Conservation (phyloP, 306 rosid species). For the Vigna nakashimae region DNA sequence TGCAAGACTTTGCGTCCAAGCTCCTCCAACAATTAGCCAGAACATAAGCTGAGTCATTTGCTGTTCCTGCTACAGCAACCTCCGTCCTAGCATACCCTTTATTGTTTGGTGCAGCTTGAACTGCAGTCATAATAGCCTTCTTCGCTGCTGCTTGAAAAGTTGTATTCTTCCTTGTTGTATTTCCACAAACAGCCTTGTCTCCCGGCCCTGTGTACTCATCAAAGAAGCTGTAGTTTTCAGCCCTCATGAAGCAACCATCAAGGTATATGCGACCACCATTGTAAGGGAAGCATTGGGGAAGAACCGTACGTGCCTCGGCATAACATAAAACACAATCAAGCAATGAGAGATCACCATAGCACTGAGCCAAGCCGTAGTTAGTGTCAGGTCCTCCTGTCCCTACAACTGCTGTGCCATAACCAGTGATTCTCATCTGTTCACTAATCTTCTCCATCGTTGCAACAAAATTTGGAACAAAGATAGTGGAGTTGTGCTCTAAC, state of each 20-base stretch:
- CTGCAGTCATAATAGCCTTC: conserved; percentile 51
- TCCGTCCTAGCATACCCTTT: conserved; percentile 57
- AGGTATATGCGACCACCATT: conserved; percentile 70
- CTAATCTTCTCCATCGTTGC: conserved; percentile 67
- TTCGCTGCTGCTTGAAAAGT: conserved; percentile 51
- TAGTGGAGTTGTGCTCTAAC: conserved; percentile 53
- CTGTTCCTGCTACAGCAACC: conserved; percentile 42
- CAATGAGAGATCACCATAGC: conserved; percentile 80
- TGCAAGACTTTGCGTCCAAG: conserved; percentile 66
- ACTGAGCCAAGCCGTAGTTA: conserved; percentile 74
- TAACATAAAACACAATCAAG: conserved; percentile 76
- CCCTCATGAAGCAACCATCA: conserved; percentile 89
- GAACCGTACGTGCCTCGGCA: conserved; percentile 70
- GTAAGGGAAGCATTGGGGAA: conserved; percentile 72
- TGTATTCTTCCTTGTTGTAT: conserved; percentile 48
- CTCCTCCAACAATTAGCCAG: conserved; percentile 76
- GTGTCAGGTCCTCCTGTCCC: conserved; percentile 68
- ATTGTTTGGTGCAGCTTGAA: conserved; percentile 49
- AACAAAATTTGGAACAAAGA: conserved; percentile 67
- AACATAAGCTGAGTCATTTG: conserved; percentile 61
- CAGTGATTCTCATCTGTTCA: conserved; percentile 59
- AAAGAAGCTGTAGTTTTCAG: conserved; percentile 69
- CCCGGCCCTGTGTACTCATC: conserved; percentile 57
- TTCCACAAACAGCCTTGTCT: conserved; percentile 63
- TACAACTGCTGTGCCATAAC: conserved; percentile 60